Evolutionary conservation across 495 filamentous ascomycete genomes (phyloP), one percentile per base, ranked within the genome.

Genomic region (Articulospora tetracladia): DNA sequence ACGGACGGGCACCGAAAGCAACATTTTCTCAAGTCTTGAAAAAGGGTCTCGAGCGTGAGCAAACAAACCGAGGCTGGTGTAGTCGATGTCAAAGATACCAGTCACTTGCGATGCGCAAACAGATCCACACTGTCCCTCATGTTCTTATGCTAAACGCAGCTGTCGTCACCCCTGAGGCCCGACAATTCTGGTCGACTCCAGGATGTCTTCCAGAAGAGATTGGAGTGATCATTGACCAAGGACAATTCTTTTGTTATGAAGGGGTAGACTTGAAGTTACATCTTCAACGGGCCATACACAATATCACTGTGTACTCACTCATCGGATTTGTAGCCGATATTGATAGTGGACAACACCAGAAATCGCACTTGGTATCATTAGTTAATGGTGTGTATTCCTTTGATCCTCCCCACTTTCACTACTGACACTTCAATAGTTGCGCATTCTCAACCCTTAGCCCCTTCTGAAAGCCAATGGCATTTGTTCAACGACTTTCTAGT

Each of bases 401-500:
- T 23, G 17, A 19, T 7, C 19, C 1, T 17, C n/a, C 50, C 11
- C 17, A 26, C 19, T 12, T 8, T 3, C 15, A 6, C 20, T 58
- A 49, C 55, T 68, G 11, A 67, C 28, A 30, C 49, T 36, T 23
- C 23, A 19, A 17, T n/a, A 87, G 90, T 96, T 46, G 88, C 86
- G 0, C 83, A 93, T 24, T 91, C 92, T 2, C 78, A 81, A 22
- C 70, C 73, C 1, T 73, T 78, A 6, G 64, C 79, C 4, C 76
- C 83, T 8, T 70, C 69, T 1, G 76, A 83, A 54, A 83, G 77
- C 63, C 84, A 84, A 61, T 99, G 94, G 94, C 90, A 97, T 67
- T 70, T 99, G 3, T 96, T 99, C 73, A 99, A 99, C 56, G 94
- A 99, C 72, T 99, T 99, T 64, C 76, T 95, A 13, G 94, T 99